Percentiles rank a stretch among this genome's conserved stretches.
Conservation (phyloP, 495 filamentous ascomycete genomes). For the Penicillium silybi region DNA sequence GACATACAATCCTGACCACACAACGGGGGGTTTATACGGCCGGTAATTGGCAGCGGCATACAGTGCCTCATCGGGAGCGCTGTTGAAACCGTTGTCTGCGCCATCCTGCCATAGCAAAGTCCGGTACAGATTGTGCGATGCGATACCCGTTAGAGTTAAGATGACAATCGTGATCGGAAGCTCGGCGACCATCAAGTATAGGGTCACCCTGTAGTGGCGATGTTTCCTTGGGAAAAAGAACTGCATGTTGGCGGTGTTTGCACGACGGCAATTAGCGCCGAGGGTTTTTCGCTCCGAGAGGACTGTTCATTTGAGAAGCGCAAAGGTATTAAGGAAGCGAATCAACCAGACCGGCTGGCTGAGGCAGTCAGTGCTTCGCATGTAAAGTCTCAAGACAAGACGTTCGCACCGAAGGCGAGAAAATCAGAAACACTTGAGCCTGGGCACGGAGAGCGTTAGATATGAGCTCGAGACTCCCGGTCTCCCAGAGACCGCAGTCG, state of each 20-base stretch:
- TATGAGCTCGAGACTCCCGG: conserved; percentile 22
- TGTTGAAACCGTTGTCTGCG: conserved; percentile 75
- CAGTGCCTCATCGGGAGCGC: conserved; percentile 64
- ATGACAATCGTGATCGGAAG: conserved; percentile 62
- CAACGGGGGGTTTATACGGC: conserved; percentile 61
- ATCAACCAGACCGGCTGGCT: conserved; percentile 43
- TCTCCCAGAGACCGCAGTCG: conserved; percentile 11
- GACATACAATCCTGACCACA: conserved; percentile 80
- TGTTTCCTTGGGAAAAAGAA: conserved; percentile 53
- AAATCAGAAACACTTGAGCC: conserved; percentile 12
- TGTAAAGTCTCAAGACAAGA: conserved; percentile 16
- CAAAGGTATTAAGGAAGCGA: conserved; percentile 9
- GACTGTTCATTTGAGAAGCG: conserved; percentile 4
- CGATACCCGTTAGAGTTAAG: conserved; percentile 77
- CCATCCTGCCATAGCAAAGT: conserved; percentile 81
- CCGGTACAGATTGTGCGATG: conserved; percentile 73
- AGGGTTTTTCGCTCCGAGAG: neutral
- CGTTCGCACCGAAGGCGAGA: neutral
- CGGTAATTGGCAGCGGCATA: conserved; percentile 76
- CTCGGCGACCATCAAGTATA: conserved; percentile 66
- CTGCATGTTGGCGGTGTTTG: conserved; percentile 21
- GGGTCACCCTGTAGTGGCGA: conserved; percentile 59
- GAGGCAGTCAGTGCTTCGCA: conserved; percentile 31
- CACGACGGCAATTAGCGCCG: neutral
- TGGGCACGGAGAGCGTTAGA: conserved; percentile 27